These are phyloP conservation scores for Juglanconis sp. DNA, from an alignment of 2,329 filamentous ascomycete species.

Conservation along the genomic window DNA sequence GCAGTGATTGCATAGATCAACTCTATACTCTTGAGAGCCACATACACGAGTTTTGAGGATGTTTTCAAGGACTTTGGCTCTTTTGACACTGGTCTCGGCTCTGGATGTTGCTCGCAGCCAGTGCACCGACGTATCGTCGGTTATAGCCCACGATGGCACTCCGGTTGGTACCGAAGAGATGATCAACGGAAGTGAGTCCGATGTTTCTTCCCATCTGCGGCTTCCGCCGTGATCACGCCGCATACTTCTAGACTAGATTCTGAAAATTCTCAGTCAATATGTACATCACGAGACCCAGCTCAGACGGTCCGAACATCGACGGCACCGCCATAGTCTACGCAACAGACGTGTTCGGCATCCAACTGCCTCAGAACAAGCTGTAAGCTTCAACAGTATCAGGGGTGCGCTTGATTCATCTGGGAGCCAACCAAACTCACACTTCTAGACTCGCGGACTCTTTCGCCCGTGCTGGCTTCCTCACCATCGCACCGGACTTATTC, in stretches of 20 bases:
- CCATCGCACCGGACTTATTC: slow-evolving; percentile 66
- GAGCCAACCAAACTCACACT: background rate
- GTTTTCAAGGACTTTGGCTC: background rate
- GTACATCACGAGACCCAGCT: background rate
- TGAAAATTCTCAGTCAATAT: background rate
- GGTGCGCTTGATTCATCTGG: background rate
- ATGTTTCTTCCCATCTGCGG: background rate
- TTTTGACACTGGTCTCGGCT: background rate
- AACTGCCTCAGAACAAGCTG: slow-evolving; percentile 26
- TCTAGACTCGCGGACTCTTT: slow-evolving; percentile 58
- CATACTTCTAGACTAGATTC: too few species aligned
- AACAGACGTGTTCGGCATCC: slow-evolving; percentile 28
- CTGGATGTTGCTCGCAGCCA: background rate
- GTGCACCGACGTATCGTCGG: background rate
- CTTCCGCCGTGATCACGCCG: too few species aligned
- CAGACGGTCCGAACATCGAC: background rate
- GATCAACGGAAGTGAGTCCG: background rate
- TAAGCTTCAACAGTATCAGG: slow-evolving; percentile 4
- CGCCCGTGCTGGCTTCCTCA: slow-evolving; percentile 64
- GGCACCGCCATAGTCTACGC: slow-evolving; percentile 17
- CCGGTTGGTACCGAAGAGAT: background rate
- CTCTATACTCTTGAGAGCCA: background rate
- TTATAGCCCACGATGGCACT: background rate
- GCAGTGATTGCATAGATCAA: background rate
- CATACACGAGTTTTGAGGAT: background rate